Evolutionary conservation across 805 yeast genomes (phyloP).

Genomic region (Schwanniomyces sp.): DNA sequence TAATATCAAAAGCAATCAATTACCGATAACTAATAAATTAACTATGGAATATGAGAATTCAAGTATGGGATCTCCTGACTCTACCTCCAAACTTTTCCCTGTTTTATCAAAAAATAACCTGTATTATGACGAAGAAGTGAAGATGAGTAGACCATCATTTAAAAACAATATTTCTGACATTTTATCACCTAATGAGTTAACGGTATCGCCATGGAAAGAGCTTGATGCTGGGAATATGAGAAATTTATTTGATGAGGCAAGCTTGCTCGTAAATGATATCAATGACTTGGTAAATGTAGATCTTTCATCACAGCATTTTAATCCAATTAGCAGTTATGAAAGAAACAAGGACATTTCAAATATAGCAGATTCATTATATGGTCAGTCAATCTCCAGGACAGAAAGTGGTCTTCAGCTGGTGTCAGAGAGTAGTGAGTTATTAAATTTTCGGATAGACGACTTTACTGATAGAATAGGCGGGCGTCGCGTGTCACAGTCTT

Average conservation of each 20-base stretch:
- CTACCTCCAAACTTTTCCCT: not conserved
- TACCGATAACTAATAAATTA: not conserved
- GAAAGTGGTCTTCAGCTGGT: not conserved
- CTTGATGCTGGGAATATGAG: conserved; percentile 9
- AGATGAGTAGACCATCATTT: not conserved
- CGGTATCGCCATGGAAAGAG: not conserved
- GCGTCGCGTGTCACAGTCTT: not conserved
- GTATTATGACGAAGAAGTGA: not conserved
- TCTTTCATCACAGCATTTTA: not conserved
- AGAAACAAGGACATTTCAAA: not conserved
- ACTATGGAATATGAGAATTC: not conserved
- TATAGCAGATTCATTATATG: not conserved
- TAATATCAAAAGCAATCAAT: not conserved
- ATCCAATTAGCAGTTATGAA: not conserved
- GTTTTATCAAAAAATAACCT: not conserved
- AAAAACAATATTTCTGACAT: not conserved
- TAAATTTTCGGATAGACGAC: conserved; percentile 19
- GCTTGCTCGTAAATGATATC: conserved; percentile 32
- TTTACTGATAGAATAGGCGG: conserved; percentile 9
- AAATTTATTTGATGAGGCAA: conserved; percentile 33
- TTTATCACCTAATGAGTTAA: not conserved
- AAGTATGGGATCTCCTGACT: not conserved
- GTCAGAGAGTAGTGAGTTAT: conserved; percentile 16
- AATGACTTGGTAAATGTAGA: conserved; percentile 20
- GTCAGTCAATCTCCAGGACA: not conserved